Evolutionary conservation across 345 rosid genomes (phyloP).

Genomic region (Nephelium lappaceum): DNA sequence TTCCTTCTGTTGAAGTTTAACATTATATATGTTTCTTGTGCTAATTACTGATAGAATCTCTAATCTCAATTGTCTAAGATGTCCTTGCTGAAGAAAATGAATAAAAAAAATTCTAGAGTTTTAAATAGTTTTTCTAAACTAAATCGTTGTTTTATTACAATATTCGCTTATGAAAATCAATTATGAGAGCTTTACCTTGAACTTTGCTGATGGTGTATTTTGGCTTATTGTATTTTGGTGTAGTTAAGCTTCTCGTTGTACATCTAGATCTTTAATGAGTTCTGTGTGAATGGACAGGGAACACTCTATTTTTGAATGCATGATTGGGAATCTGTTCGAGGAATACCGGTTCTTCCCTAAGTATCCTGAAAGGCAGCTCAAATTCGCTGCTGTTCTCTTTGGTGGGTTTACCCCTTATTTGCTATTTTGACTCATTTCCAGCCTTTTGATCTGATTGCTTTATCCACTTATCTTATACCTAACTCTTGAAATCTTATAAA

Average conservation of each 20-base stretch:
- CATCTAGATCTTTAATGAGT: neutral
- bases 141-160: neutral
- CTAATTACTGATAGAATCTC: neutral
- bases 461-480: neutral
- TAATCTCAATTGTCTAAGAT: neutral
- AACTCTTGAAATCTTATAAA: neutral
- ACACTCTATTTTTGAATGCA: slow-evolving; percentile 83
- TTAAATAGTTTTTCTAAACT: neutral
- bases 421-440: neutral
- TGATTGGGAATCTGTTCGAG: slow-evolving; percentile 94
- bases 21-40: neutral
- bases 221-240: neutral
- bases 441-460: neutral
- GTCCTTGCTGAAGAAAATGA: neutral
- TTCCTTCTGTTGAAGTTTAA: neutral
- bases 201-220: neutral
- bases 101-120: neutral
- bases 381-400: slow-evolving; percentile 86
- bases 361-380: slow-evolving; percentile 95
- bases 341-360: slow-evolving; percentile 94
- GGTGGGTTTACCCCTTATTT: slow-evolving; percentile 51
- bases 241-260: neutral
- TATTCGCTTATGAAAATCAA: neutral
- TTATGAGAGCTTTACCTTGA: neutral
- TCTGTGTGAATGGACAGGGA: slow-evolving; percentile 61